These are phyloP conservation scores for Alternaria arbusti DNA, from an alignment of 2,329 filamentous ascomycete genomes.

Conservation along the genomic window DNA sequence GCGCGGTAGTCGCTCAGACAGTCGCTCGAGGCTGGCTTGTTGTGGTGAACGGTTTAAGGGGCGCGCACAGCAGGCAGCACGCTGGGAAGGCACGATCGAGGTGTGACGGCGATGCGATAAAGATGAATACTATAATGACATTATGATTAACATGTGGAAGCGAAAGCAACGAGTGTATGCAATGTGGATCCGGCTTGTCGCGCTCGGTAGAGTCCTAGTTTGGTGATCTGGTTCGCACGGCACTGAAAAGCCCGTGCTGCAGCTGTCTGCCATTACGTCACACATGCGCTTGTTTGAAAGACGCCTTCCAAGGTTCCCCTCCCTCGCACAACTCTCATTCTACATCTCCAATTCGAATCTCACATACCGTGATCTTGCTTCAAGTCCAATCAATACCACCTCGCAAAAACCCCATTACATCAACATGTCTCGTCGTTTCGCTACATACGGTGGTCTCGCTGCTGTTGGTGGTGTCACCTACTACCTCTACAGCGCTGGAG, in stretches of 20 bases:
- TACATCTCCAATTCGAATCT: conserved; percentile 9
- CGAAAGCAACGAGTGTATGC: conserved; percentile 2
- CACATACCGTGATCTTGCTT: conserved; percentile 3
- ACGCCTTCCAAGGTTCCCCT: conserved; percentile 26
- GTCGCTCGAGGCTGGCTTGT: conserved; percentile 11
- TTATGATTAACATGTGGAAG: conserved; percentile 6
- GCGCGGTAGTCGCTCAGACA: not conserved
- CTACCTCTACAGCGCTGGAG: conserved; percentile 89
- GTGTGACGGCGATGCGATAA: conserved; percentile 1
- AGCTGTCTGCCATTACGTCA: conserved; percentile 36
- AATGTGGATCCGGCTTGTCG: not conserved
- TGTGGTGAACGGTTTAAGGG: conserved; percentile 23
- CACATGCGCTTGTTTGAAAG: conserved; percentile 29
- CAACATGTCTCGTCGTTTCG: conserved; percentile 38
- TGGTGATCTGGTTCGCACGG: conserved; percentile 29
- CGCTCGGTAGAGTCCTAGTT: conserved; percentile 12
- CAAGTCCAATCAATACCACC: conserved; percentile 9
- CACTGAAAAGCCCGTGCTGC: conserved; percentile 19
- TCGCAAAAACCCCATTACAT: conserved; percentile 5
- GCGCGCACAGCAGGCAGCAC: conserved; percentile 11
- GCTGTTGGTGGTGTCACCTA: conserved; percentile 72
- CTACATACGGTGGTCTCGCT: conserved; percentile 43
- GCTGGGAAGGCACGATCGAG: conserved; percentile 1
- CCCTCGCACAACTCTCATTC: conserved; percentile 12
- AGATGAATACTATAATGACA: conserved; percentile 1